Percentiles rank a stretch among this genome's conserved stretches.
These are phyloP conservation scores for Nothophaeocryptopus gaeumannii DNA, from an alignment of 2,329 filamentous ascomycete species.

Conservation along the genomic window DNA sequence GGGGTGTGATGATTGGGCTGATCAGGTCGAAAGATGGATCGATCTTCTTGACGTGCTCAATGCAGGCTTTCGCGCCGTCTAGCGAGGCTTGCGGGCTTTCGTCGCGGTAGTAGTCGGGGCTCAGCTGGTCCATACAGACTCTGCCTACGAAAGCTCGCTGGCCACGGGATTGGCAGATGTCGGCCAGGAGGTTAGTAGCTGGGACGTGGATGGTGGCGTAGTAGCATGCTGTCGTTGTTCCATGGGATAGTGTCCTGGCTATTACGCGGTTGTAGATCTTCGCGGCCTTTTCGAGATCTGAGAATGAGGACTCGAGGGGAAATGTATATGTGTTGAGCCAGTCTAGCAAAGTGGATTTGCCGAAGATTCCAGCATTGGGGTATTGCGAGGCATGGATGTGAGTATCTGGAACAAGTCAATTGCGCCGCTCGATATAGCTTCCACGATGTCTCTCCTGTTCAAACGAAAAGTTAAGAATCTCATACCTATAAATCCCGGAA, in stretches of 20 bases:
- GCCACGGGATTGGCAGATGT: slow-evolving; percentile 73
- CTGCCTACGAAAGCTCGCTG: slow-evolving; percentile 89
- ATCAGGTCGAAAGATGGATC: slow-evolving; percentile 67
- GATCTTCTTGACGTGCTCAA: slow-evolving; percentile 60
- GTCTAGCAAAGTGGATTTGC: slow-evolving; percentile 84
- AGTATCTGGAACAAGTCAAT: slow-evolving; percentile 67
- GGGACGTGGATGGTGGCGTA: slow-evolving; percentile 85
- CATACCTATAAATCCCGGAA: slow-evolving; percentile 76
- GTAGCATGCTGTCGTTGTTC: slow-evolving; percentile 93
- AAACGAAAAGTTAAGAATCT: slow-evolving; percentile 5
- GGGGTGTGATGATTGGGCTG: slow-evolving; percentile 73
- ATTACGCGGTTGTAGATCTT: slow-evolving; percentile 76
- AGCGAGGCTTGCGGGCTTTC: slow-evolving; percentile 61
- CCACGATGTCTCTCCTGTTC: too few species aligned
- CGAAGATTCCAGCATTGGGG: slow-evolving; percentile 90
- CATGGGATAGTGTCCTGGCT: slow-evolving; percentile 76
- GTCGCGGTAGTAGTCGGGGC: slow-evolving; percentile 78
- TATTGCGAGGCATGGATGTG: slow-evolving; percentile 96
- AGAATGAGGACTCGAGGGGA: slow-evolving; percentile 78
- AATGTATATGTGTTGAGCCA: slow-evolving; percentile 97
- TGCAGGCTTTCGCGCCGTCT: slow-evolving; percentile 38
- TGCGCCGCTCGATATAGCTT: too few species aligned
- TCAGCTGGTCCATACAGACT: slow-evolving; percentile 84
- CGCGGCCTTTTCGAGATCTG: slow-evolving; percentile 59
- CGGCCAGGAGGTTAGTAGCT: slow-evolving; percentile 86